Evolutionary conservation across 202 grass and related monocot genomes (phyloP).

Genomic region (Musa balbisiana): DNA sequence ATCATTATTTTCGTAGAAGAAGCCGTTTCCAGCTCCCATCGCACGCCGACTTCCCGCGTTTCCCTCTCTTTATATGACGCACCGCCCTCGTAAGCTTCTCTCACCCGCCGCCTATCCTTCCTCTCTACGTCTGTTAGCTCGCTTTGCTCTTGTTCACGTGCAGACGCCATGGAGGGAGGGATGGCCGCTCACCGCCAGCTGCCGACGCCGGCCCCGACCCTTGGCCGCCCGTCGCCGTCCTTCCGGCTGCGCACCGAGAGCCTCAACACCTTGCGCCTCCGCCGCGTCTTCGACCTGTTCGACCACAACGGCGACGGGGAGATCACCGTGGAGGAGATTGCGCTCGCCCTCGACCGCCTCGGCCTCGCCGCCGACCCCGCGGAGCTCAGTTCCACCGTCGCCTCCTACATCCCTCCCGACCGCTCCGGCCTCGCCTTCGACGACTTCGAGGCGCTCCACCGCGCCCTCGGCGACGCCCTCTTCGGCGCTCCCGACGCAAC

Average conservation of each 20-base stretch:
- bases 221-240: constrained; percentile 42
- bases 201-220: background rate
- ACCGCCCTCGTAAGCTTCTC: too few relatives aligned
- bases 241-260: constrained; percentile 76
- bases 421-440: constrained; percentile 44
- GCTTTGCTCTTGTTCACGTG: too few relatives aligned
- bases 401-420: constrained; percentile 42
- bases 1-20: too few relatives aligned
- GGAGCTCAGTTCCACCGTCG: constrained; percentile 43
- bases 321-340: constrained; percentile 78
- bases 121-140: too few relatives aligned
- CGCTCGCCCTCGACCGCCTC: constrained; percentile 48
- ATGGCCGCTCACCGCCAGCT: background rate
- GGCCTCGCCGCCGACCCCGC: constrained; percentile 53
- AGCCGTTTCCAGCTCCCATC: too few relatives aligned
- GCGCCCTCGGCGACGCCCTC: constrained; percentile 54
- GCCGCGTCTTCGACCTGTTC: constrained; percentile 81
- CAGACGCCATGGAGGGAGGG: background rate
- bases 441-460: constrained; percentile 53
- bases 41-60: too few relatives aligned
- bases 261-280: constrained; percentile 68
- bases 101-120: too few relatives aligned
- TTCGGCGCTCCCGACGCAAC: constrained; percentile 31
- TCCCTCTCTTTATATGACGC: too few relatives aligned
- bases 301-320: constrained; percentile 76